These are phyloP conservation scores for Ajuga chamaepitys DNA, from an alignment of 257 asterid genomes.

Conservation along the genomic window DNA sequence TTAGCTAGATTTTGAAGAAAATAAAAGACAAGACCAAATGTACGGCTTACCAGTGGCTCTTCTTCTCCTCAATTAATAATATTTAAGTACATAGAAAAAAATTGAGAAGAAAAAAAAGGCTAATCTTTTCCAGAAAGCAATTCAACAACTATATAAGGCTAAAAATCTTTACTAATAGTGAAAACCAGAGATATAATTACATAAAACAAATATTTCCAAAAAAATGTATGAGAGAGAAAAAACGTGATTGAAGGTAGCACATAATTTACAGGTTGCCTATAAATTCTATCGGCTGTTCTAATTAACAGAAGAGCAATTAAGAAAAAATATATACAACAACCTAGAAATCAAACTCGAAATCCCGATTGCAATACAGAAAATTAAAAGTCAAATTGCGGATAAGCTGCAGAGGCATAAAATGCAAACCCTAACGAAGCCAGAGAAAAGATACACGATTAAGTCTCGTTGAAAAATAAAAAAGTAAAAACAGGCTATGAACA, in stretches of 20 bases:
- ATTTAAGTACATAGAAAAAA: background rate
- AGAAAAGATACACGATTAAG: background rate
- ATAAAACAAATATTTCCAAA: background rate
- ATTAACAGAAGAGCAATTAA: background rate
- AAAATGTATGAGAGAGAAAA: background rate
- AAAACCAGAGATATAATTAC: background rate
- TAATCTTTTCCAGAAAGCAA: background rate
- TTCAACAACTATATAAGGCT: background rate
- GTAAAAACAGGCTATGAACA: background rate
- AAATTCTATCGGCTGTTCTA: conserved; percentile 3
- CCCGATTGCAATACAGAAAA: background rate
- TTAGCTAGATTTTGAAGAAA: background rate
- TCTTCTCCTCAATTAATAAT: background rate
- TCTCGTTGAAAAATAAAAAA: background rate
- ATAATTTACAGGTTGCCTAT: background rate
- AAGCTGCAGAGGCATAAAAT: background rate
- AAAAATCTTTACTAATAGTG: background rate
- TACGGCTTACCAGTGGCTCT: background rate
- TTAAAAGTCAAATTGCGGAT: background rate
- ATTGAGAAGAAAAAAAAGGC: background rate
- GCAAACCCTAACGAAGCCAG: conserved; percentile 22
- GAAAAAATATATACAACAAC: background rate
- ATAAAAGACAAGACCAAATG: background rate
- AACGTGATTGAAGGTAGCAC: background rate
- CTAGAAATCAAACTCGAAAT: background rate